Percentiles rank a stretch among this genome's conserved stretches.
Evolutionary conservation across 805 yeast species (phyloP).

Genomic region (Spathaspora sp.): DNA sequence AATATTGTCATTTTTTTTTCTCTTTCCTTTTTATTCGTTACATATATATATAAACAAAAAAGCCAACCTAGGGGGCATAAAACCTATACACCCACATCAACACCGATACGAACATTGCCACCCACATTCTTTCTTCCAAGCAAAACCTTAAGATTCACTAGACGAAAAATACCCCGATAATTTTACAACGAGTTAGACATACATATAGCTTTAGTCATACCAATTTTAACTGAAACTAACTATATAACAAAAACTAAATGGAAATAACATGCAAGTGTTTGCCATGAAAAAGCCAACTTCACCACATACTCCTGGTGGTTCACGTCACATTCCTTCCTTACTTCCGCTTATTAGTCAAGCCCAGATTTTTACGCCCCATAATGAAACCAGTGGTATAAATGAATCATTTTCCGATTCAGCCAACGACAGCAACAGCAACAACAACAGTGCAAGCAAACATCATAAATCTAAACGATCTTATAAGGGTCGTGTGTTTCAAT

Average conservation of each 20-base stretch:
- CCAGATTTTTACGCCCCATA: background rate
- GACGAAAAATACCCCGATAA: background rate
- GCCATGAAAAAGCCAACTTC: conserved; percentile 4
- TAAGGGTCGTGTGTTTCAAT: conserved; percentile 71
- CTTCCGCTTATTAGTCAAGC: background rate
- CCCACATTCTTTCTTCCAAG: background rate
- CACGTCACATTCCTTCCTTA: background rate
- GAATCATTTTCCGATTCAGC: background rate
- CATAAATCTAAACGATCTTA: conserved; percentile 27
- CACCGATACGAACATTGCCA: background rate
- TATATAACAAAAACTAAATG: too few relatives aligned
- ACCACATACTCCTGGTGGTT: conserved; percentile 2
- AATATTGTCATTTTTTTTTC: background rate
- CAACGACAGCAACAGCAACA: conserved; percentile 2
- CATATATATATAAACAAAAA: background rate
- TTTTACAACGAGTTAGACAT: too few relatives aligned
- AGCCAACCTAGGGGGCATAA: background rate
- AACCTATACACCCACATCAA: background rate
- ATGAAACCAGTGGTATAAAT: background rate
- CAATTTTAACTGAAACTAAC: too few relatives aligned
- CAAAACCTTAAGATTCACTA: too few relatives aligned
- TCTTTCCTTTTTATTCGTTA: background rate
- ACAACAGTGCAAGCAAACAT: background rate
- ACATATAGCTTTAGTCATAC: too few relatives aligned
- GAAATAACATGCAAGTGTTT: background rate